Base-by-base conservation (phyloP, 305 asterid genomes). In the Fraxinus ornus region DNA sequence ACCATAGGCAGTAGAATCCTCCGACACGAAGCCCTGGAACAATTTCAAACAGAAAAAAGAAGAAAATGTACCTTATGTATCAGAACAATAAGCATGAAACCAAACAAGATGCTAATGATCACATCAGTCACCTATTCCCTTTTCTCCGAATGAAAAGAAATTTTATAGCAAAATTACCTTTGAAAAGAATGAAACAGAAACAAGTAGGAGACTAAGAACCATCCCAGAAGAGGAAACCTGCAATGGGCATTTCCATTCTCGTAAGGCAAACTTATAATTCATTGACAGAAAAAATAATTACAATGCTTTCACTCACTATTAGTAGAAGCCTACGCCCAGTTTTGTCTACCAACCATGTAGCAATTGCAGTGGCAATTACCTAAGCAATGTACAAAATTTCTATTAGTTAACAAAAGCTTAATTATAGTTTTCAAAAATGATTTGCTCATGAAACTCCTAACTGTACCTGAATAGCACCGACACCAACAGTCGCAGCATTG, bases 271-370 rank as follows among this genome's bases (percentile, higher is more conserved):
- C 15, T 36, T 52, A 80, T 62, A 76, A 76, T 21, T 41, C 21
- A 26, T 26, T 60, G 81, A 60, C 52, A 36, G 32, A 22, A 73
- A 35, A 15, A 26, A 73, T 21, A n/a, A 9, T 35, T 39, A 17
- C 57, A 52, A 78, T 72, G 84, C 28, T 78, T 39, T 19, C 75
- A 89, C 97, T 92, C 86, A 95, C 98, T 73, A 89, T 83, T 75
- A 95, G 90, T 78, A 93, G 90, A 88, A 92, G 79, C 86, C 98
- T 88, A 72, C 98, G 97, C 62, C 98, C 98, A 8, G 97, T 85
- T 91, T 89, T 93, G 88, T 95, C 98, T 78, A 91, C 92, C 91
- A 93, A 77, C 97, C 98, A 95, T 62, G 93, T 89, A 7, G 98
- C 78, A 66, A 95, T 85, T 80, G 88, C 97, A 75, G 98, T 95